Evolutionary conservation across 2,329 filamentous ascomycete genomes (phyloP).

Genomic region (Aspergillus sp.): DNA sequence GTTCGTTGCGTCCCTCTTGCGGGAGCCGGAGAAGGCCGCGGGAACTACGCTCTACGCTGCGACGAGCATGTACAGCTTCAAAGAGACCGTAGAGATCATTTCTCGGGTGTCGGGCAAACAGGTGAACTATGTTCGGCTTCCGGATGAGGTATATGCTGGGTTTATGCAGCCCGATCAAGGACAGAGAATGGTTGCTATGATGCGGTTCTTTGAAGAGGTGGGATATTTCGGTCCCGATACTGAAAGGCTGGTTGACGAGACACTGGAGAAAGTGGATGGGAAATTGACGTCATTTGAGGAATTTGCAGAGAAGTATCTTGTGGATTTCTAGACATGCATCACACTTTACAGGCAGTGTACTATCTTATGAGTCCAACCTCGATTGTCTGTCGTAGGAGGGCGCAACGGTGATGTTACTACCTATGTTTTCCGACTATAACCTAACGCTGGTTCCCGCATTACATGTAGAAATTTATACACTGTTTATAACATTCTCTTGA

Average conservation of each 20-base stretch:
- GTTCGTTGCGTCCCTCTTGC: conserved; percentile 36
- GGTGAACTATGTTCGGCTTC: conserved; percentile 29
- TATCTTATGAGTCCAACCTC: too few species aligned
- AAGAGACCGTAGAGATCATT: conserved; percentile 32
- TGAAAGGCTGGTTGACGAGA: conserved; percentile 30
- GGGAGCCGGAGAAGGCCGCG: conserved; percentile 32
- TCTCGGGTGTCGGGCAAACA: conserved; percentile 36
- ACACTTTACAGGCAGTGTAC: too few species aligned
- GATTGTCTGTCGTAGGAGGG: too few species aligned
- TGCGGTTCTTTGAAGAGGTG: conserved; percentile 28
- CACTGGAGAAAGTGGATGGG: conserved; percentile 24
- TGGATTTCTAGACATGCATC: background rate
- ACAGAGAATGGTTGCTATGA: conserved; percentile 19
- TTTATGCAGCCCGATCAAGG: conserved; percentile 15
- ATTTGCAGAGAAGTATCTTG: conserved; percentile 19
- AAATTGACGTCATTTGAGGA: conserved; percentile 37
- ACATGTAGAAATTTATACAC: too few species aligned
- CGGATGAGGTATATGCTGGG: conserved; percentile 21
- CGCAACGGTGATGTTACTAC: too few species aligned
- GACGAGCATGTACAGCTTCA: conserved; percentile 27
- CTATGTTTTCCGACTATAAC: too few species aligned
- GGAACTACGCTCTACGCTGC: conserved; percentile 37
- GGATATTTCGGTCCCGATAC: conserved; percentile 37
- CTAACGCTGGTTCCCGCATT: too few species aligned
- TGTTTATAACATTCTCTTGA: too few species aligned